phyloP scores from a whole-genome alignment of 352 stramenopile genomes.

The Pythium plurisporium region DNA sequence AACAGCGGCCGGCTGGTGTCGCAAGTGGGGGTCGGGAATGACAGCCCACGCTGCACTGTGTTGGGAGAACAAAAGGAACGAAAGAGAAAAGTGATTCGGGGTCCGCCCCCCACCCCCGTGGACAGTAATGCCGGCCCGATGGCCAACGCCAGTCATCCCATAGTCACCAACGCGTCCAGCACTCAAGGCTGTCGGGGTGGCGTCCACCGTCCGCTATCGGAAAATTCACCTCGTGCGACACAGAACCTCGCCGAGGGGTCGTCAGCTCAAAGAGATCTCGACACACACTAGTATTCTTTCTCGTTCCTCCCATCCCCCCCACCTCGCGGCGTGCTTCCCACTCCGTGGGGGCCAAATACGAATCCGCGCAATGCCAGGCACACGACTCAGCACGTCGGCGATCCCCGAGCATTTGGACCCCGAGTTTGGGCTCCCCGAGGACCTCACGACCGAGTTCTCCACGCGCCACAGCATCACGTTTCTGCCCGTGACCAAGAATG shows the following conservation, averaged over 20 bases:
- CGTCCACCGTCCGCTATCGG: background rate
- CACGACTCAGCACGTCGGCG: slow-evolving; percentile 51
- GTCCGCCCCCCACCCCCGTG: too few relatives aligned
- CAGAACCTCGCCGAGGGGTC: too few relatives aligned
- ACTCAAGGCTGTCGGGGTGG: background rate
- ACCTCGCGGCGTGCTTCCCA: too few relatives aligned
- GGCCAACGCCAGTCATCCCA: background rate
- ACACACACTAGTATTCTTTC: too few relatives aligned
- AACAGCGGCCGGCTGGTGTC: background rate
- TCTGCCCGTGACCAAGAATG: slow-evolving; percentile 29
- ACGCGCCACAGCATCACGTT: slow-evolving; percentile 58
- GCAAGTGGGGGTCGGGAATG: slow-evolving; percentile 1
- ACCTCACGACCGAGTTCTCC: slow-evolving; percentile 25
- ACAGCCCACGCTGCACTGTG: too few relatives aligned
- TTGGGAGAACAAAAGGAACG: background rate
- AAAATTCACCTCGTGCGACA: background rate
- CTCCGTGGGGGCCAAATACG: too few relatives aligned
- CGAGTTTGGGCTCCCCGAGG: slow-evolving; percentile 34
- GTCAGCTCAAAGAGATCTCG: background rate
- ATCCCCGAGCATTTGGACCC: slow-evolving; percentile 43
- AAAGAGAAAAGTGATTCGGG: background rate
- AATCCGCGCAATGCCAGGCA: slow-evolving; percentile 19
- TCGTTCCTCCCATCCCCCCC: too few relatives aligned
- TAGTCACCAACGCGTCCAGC: background rate
- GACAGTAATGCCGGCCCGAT: background rate